Percentiles rank a stretch among this genome's conserved stretches.
These are phyloP conservation scores for Acacia confusa DNA, from an alignment of 306 rosid species.

Conservation along the genomic window DNA sequence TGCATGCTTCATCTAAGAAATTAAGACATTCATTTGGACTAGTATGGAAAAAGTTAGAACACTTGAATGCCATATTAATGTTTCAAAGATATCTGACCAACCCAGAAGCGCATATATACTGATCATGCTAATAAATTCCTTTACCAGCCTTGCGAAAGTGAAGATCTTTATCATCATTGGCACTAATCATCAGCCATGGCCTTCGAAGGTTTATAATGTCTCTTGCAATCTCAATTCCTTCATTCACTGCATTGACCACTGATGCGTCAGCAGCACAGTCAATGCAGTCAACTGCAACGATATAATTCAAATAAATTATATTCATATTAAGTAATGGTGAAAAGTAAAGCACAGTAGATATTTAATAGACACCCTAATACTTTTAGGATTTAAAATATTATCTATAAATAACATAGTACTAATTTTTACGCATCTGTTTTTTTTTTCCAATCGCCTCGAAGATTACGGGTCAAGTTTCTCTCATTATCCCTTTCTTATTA, in stretches of 20 bases:
- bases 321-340: neutral
- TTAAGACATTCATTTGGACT: neutral
- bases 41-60: neutral
- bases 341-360: neutral
- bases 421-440: neutral
- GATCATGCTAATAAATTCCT: neutral
- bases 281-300: constrained; percentile 89
- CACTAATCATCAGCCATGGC: constrained; percentile 95
- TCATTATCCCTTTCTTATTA: no score
- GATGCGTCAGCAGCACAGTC: constrained; percentile 96
- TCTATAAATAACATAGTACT: neutral
- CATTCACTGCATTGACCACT: constrained; percentile 83
- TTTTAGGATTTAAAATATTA: neutral
- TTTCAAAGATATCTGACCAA: neutral
- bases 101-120: neutral
- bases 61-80: neutral
- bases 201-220: constrained; percentile 46
- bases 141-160: constrained; percentile 93
- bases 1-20: neutral
- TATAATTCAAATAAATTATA: constrained; percentile 17
- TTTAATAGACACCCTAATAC: neutral
- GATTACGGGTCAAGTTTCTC: no score
- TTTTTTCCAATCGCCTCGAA: neutral
- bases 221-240: constrained; percentile 80
- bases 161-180: constrained; percentile 89